Percentiles rank a stretch among this genome's conserved stretches.
Evolutionary conservation across 306 rosid genomes (phyloP).

Genomic region (Cicer yamashitae): DNA sequence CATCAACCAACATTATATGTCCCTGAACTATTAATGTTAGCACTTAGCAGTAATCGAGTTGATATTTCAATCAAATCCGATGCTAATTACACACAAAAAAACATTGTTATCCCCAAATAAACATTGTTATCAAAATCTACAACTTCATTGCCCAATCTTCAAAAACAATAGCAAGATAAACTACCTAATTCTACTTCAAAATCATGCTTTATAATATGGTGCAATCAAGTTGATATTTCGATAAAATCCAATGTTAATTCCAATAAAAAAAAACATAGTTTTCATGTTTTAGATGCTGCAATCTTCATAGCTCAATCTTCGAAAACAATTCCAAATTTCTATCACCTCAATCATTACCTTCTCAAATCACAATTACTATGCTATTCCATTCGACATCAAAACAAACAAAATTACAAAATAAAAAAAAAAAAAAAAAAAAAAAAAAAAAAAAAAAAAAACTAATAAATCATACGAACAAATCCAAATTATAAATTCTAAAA

Average conservation of each 20-base stretch:
- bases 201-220: no score
- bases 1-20: no score
- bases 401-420: background rate
- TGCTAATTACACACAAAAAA: background rate
- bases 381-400: slow-evolving; percentile 18
- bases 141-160: background rate
- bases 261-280: no score
- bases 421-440: background rate
- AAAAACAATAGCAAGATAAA: background rate
- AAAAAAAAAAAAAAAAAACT: background rate
- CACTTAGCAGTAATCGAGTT: background rate
- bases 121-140: background rate
- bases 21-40: background rate
- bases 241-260: no score
- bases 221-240: no score
- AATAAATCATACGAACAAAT: background rate
- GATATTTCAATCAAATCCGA: background rate
- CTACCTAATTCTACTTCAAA: no score
- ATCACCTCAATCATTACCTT: slow-evolving; percentile 4
- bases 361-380: background rate
- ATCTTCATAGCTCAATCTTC: background rate
- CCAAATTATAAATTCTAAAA: background rate
- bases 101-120: no score
- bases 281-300: background rate
- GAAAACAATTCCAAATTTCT: background rate